Conservation (phyloP, 106 monocot species). For the Xerophyta viscosa region DNA sequence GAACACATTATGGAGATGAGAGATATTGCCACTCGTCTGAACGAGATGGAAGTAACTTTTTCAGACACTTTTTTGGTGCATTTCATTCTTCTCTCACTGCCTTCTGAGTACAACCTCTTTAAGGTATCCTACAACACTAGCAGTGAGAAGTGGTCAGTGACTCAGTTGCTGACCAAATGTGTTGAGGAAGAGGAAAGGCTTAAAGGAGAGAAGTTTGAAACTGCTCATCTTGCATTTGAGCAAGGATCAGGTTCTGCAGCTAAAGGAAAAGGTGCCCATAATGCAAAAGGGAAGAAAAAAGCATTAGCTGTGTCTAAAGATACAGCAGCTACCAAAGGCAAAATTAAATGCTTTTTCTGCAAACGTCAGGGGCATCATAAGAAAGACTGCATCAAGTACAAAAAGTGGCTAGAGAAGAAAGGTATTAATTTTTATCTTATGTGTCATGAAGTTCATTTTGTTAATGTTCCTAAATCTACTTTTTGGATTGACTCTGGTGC, state of each 20-base stretch:
- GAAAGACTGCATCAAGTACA: conserved; percentile 7
- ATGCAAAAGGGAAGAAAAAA: background rate
- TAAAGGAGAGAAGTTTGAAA: background rate
- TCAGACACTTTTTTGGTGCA: conserved; percentile 13
- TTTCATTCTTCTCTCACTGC: conserved; percentile 6
- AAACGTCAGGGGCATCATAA: background rate
- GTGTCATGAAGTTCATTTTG: conserved; percentile 17
- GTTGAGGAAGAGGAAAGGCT: conserved; percentile 11
- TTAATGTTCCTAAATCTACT: background rate
- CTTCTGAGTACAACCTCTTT: conserved; percentile 6
- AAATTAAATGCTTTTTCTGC: conserved; percentile 10
- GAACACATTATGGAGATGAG: conserved; percentile 14
- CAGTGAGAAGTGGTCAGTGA: conserved; percentile 6
- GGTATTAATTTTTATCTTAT: conserved; percentile 8
- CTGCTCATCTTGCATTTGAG: background rate
- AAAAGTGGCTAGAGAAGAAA: conserved; percentile 18
- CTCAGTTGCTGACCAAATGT: conserved; percentile 13
- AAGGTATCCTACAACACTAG: conserved; percentile 16
- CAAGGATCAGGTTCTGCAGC: too few relatives aligned
- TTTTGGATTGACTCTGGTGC: conserved; percentile 1
- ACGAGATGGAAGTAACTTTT: background rate
- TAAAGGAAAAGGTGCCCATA: background rate
- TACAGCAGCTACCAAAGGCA: too few relatives aligned
- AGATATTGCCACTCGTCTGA: background rate
- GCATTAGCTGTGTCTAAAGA: too few relatives aligned